Conservation (phyloP, 495 filamentous ascomycete genomes). For the Bathelium albidoporum region DNA sequence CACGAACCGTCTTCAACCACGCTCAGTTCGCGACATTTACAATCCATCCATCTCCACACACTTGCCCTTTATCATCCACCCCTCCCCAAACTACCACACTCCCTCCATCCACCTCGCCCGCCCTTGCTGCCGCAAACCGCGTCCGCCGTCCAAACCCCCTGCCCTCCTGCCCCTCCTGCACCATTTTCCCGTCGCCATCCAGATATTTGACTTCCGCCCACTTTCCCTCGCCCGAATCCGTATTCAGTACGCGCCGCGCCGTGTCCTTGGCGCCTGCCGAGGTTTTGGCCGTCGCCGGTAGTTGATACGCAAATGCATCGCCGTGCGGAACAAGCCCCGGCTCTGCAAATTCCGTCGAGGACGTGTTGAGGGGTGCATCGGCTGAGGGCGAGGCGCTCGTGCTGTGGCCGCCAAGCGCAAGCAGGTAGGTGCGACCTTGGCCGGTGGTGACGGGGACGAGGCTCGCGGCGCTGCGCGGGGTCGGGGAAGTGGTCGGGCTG, state of each 20-base stretch:
- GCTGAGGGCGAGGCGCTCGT: background rate
- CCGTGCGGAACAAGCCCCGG: background rate
- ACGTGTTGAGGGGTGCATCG: background rate
- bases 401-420: slow-evolving; percentile 21
- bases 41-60: slow-evolving; percentile 28
- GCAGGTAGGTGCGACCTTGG: slow-evolving; percentile 28
- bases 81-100: slow-evolving; percentile 30
- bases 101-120: slow-evolving; percentile 28
- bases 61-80: slow-evolving; percentile 17
- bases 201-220: slow-evolving; percentile 40
- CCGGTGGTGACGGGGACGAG: slow-evolving; percentile 25
- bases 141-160: slow-evolving; percentile 17
- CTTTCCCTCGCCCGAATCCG: slow-evolving; percentile 27
- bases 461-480: slow-evolving; percentile 14
- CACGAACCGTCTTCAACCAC: background rate
- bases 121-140: slow-evolving; percentile 22
- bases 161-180: slow-evolving; percentile 16
- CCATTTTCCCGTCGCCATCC: slow-evolving; percentile 21
- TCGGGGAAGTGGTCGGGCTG: background rate
- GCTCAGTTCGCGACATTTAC: slow-evolving; percentile 22
- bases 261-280: slow-evolving; percentile 44
- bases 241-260: slow-evolving; percentile 15
- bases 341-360: background rate
- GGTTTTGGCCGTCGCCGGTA: slow-evolving; percentile 42
- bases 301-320: slow-evolving; percentile 18